phyloP scores from a whole-genome alignment of 192 early-diverging fungal genomes.

The Helicostylum pulchrum region DNA sequence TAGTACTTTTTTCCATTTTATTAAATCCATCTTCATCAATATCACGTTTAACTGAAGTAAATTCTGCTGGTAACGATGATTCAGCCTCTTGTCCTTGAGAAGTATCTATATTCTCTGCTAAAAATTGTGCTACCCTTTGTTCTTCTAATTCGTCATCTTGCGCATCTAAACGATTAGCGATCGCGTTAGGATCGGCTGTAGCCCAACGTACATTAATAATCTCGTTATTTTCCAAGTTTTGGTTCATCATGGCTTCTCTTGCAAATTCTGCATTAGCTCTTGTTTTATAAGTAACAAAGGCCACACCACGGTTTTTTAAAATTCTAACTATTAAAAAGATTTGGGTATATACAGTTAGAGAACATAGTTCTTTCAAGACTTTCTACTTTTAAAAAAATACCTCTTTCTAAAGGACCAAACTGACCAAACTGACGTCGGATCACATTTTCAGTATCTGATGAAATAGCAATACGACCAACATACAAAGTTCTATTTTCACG shows the following conservation, averaged over 20 bases:
- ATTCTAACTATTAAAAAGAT: conserved; percentile 55
- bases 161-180: conserved; percentile 20
- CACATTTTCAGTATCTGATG: conserved; percentile 43
- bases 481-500: conserved; percentile 73
- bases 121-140: not conserved
- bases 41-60: conserved; percentile 18
- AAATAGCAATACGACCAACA: conserved; percentile 55
- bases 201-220: conserved; percentile 73
- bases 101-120: conserved; percentile 7
- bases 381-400: conserved; percentile 34
- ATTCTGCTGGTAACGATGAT: conserved; percentile 15
- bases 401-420: conserved; percentile 75
- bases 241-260: conserved; percentile 83
- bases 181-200: conserved; percentile 39
- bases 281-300: conserved; percentile 76
- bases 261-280: conserved; percentile 82
- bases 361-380: not conserved
- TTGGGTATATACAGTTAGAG: not conserved
- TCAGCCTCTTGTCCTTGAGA: conserved; percentile 6
- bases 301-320: conserved; percentile 67
- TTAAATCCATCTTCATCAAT: conserved; percentile 28
- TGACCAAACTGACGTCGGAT: conserved; percentile 65
- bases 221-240: conserved; percentile 75
- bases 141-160: conserved; percentile 5
- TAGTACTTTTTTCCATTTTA: conserved; percentile 24